These are phyloP conservation scores for Botrytis hyacinthi DNA, from an alignment of 2,329 filamentous ascomycete genomes.

Conservation along the genomic window DNA sequence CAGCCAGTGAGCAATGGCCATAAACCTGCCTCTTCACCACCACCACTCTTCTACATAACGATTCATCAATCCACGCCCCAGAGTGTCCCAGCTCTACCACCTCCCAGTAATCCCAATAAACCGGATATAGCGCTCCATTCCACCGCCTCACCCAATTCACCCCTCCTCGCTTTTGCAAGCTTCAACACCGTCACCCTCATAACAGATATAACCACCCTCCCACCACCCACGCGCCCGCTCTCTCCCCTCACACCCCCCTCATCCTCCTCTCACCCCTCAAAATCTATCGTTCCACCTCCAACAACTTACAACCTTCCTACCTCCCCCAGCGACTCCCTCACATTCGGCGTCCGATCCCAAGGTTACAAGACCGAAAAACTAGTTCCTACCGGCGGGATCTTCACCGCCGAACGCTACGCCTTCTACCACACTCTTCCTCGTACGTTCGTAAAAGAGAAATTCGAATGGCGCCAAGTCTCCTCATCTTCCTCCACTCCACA, in stretches of 20 bases:
- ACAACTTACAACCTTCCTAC: slow-evolving; percentile 20
- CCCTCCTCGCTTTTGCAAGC: slow-evolving; percentile 32
- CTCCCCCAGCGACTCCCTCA: slow-evolving; percentile 13
- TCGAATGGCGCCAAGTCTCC: slow-evolving; percentile 31
- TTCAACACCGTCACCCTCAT: slow-evolving; percentile 30
- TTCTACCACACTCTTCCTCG: slow-evolving; percentile 30
- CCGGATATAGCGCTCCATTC: slow-evolving; percentile 34
- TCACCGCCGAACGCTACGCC: slow-evolving; percentile 30
- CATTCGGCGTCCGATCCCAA: slow-evolving; percentile 19
- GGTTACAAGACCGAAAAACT: slow-evolving; percentile 28
- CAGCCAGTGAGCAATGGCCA: slow-evolving; percentile 28
- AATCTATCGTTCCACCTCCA: slow-evolving; percentile 10
- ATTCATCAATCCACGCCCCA: slow-evolving; percentile 21
- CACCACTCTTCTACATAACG: slow-evolving; percentile 33
- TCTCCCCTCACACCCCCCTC: slow-evolving; percentile 16
- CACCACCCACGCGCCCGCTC: slow-evolving; percentile 22
- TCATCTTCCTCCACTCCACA: neutral
- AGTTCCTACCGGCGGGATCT: slow-evolving; percentile 28
- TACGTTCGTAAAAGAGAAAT: slow-evolving; percentile 28
- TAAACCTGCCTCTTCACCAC: slow-evolving; percentile 31
- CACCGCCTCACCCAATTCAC: slow-evolving; percentile 27
- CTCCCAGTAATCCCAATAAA: slow-evolving; percentile 11
- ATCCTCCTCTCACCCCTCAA: slow-evolving; percentile 14
- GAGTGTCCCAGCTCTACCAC: neutral
- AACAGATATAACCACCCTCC: slow-evolving; percentile 34